phyloP scores from a whole-genome alignment of 371 early-diverging fungal genomes.

The Lichtheimia corymbifera region DNA sequence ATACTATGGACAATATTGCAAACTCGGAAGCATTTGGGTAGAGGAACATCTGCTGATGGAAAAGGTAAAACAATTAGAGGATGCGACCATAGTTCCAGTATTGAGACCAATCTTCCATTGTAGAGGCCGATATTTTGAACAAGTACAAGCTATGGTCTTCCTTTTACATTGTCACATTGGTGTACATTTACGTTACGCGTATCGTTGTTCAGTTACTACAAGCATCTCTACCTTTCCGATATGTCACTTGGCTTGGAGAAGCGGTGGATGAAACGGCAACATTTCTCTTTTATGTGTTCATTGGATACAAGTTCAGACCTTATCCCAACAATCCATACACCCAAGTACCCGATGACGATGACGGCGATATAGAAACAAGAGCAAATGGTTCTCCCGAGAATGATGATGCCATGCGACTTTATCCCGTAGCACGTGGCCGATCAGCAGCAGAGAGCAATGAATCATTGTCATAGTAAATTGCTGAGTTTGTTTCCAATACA shows the following conservation, averaged over 20 bases:
- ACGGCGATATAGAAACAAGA: constrained; percentile 21
- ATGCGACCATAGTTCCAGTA: background rate
- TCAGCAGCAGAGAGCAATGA: constrained; percentile 2
- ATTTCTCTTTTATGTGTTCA: constrained; percentile 49
- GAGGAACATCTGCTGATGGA: constrained; percentile 50
- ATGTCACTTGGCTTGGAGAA: constrained; percentile 58
- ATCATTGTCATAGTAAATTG: too few relatives aligned
- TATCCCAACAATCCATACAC: constrained; percentile 58
- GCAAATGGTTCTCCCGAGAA: background rate
- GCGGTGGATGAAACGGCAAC: constrained; percentile 53
- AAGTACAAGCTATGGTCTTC: constrained; percentile 62
- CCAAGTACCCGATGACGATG: constrained; percentile 42
- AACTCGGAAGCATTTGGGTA: constrained; percentile 51
- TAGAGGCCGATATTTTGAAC: constrained; percentile 48
- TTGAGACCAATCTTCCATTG: background rate
- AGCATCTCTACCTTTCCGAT: constrained; percentile 53
- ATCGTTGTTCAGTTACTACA: constrained; percentile 53
- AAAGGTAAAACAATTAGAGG: constrained; percentile 35
- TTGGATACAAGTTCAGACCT: constrained; percentile 56
- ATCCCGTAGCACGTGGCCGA: constrained; percentile 13
- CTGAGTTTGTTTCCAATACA: too few relatives aligned
- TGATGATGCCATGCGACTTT: constrained; percentile 8
- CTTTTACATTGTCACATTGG: constrained; percentile 58
- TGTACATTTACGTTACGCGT: constrained; percentile 57
- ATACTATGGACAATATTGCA: constrained; percentile 58